Percentiles rank a stretch among this genome's conserved stretches.
These are phyloP conservation scores for Starmerella geochares DNA, from an alignment of 805 yeast species.

Conservation along the genomic window DNA sequence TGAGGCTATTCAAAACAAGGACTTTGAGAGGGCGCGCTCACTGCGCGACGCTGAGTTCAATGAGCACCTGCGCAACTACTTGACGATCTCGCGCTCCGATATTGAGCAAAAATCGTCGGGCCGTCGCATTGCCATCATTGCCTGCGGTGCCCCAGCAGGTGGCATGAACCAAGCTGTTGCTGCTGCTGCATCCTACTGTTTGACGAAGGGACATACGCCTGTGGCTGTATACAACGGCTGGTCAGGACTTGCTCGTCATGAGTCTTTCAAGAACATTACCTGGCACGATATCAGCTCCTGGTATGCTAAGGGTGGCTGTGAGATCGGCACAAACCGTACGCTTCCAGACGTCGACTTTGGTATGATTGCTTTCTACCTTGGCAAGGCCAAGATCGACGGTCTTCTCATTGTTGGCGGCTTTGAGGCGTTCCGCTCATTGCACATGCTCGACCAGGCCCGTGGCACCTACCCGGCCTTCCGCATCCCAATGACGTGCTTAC, in stretches of 20 bases:
- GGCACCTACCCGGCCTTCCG: constrained; percentile 75
- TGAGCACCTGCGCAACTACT: constrained; percentile 65
- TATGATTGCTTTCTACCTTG: constrained; percentile 83
- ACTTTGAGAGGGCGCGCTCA: constrained; percentile 77
- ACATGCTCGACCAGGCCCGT: constrained; percentile 72
- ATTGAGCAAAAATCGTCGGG: constrained; percentile 33
- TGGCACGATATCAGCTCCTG: constrained; percentile 87
- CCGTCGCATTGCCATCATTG: constrained; percentile 70
- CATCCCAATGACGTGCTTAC: constrained; percentile 87
- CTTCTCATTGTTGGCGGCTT: constrained; percentile 89
- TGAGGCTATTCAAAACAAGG: constrained; percentile 63
- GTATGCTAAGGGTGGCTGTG: constrained; percentile 88
- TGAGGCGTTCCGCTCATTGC: constrained; percentile 84
- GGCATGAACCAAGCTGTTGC: constrained; percentile 88
- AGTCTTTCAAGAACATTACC: constrained; percentile 57
- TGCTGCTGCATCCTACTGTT: constrained; percentile 81
- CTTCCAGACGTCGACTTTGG: constrained; percentile 80
- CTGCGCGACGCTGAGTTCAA: constrained; percentile 81
- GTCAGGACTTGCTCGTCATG: constrained; percentile 83
- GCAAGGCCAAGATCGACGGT: constrained; percentile 79
- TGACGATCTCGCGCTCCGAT: constrained; percentile 57
- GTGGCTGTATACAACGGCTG: constrained; percentile 89
- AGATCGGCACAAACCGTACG: constrained; percentile 88
- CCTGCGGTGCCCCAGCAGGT: constrained; percentile 96
- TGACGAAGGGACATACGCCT: constrained; percentile 84